phyloP scores from a whole-genome alignment of 1,284 basidiomycete genomes.

The Phellopilus nigrolimitatus region DNA sequence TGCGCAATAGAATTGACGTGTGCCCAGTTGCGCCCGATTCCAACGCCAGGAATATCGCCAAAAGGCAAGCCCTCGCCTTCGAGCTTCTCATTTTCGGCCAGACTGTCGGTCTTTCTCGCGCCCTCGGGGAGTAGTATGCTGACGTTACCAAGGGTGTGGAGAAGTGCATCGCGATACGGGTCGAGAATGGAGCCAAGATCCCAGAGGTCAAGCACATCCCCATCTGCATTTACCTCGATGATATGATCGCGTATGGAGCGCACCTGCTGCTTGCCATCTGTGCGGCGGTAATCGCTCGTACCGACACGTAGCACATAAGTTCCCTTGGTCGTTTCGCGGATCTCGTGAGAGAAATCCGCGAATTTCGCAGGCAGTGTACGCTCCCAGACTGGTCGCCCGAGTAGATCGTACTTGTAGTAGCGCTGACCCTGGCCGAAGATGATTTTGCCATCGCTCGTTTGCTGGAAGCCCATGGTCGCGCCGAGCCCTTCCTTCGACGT shows the following conservation, averaged over 20 bases:
- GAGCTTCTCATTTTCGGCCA: constrained; percentile 1
- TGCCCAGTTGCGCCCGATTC: constrained; percentile 7
- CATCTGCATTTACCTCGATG: constrained; percentile 7
- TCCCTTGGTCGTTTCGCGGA: constrained; percentile 7
- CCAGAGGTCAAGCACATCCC: constrained; percentile 8
- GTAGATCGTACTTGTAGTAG: constrained; percentile 3
- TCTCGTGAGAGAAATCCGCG: constrained; percentile 9
- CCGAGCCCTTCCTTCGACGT: not conserved
- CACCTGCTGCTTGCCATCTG: constrained; percentile 1
- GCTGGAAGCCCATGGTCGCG: constrained; percentile 10
- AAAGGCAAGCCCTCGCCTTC: not conserved
- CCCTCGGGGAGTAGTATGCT: not conserved
- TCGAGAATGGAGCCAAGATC: constrained; percentile 6
- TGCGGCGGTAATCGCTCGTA: not conserved
- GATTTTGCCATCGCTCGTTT: constrained; percentile 6
- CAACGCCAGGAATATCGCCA: constrained; percentile 3
- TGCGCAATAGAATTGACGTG: constrained; percentile 8
- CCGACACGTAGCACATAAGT: constrained; percentile 8
- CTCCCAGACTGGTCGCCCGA: constrained; percentile 5
- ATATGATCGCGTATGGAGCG: constrained; percentile 8
- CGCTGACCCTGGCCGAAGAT: constrained; percentile 9
- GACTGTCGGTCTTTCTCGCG: not conserved
- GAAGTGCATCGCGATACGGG: constrained; percentile 1
- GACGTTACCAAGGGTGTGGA: constrained; percentile 1
- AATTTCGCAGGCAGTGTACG: constrained; percentile 7